A percentile compares a stretch with the other conserved stretches of the same genome.
Evolutionary conservation across 805 yeast species (phyloP).

Genomic region (Aciculoconidium aculeatum): DNA sequence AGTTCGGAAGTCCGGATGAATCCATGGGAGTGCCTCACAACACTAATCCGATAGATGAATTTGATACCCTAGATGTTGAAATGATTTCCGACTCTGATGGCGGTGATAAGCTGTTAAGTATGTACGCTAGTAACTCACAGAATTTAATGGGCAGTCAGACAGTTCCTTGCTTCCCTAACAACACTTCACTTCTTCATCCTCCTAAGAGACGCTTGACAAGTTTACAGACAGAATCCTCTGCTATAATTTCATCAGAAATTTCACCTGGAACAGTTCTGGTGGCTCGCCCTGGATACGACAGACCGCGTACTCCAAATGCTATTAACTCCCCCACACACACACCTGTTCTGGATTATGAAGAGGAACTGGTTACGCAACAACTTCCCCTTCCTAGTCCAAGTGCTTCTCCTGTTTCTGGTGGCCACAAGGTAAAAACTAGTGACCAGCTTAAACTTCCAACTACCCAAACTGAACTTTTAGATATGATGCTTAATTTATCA

Average conservation of each 20-base stretch:
- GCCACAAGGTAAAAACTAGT: slow-evolving; percentile 14
- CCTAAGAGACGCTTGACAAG: slow-evolving; percentile 31
- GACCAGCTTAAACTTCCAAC: slow-evolving; percentile 9
- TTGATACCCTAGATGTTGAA: too few relatives aligned
- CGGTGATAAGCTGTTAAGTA: too few relatives aligned
- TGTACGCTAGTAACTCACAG: too few relatives aligned
- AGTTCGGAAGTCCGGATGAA: too few relatives aligned
- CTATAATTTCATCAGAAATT: too few relatives aligned
- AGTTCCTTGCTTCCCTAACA: too few relatives aligned
- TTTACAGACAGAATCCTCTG: slow-evolving; percentile 4
- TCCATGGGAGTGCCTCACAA: too few relatives aligned
- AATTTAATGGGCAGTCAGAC: too few relatives aligned
- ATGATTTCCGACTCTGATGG: too few relatives aligned
- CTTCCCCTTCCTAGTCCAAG: slow-evolving; percentile 68
- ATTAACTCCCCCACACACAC: slow-evolving; percentile 27
- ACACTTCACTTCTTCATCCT: slow-evolving; percentile 22
- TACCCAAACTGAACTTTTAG: slow-evolving; percentile 34
- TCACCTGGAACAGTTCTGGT: too few relatives aligned
- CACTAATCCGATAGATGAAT: too few relatives aligned
- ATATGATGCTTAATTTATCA: slow-evolving; percentile 30
- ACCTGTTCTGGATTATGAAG: slow-evolving; percentile 33
- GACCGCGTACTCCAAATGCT: slow-evolving; percentile 25
- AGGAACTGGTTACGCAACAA: slow-evolving; percentile 29
- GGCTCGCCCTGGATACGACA: too few relatives aligned
- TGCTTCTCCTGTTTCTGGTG: slow-evolving; percentile 35